Conservation (phyloP, 352 stramenopile genomes). For the Phytopythium kandeliae region DNA sequence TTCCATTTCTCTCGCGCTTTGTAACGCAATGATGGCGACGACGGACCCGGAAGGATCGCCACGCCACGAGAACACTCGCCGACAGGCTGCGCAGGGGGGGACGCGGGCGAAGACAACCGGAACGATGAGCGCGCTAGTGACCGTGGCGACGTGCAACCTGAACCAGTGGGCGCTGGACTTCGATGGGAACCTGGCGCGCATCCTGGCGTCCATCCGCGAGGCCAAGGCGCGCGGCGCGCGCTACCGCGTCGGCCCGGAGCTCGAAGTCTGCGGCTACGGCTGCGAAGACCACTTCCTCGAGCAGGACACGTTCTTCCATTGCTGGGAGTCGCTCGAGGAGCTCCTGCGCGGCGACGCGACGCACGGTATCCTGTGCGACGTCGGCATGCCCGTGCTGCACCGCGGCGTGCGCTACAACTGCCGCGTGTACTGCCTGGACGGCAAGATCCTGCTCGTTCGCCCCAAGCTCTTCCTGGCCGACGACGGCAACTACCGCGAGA, state of each 20-base stretch:
- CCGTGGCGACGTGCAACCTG: conserved; percentile 97
- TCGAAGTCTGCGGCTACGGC: conserved; percentile 98
- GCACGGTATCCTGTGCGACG: conserved; percentile 95
- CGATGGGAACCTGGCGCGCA: conserved; percentile 95
- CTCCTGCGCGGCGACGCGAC: conserved; percentile 88
- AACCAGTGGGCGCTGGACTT: conserved; percentile 99
- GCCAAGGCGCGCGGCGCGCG: conserved; percentile 83
- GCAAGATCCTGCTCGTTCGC: conserved; percentile 94
- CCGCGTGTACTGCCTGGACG: conserved; percentile 92
- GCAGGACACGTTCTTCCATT: conserved; percentile 97
- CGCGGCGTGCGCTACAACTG: conserved; percentile 97
- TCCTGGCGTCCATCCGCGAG: conserved; percentile 85
- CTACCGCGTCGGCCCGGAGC: conserved; percentile 95
- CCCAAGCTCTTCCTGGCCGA: conserved; percentile 94
- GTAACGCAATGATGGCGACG: too few relatives aligned
- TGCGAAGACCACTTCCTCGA: conserved; percentile 99
- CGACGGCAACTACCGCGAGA: conserved; percentile 98
- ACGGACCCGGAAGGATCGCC: too few relatives aligned
- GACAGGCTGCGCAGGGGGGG: too few relatives aligned
- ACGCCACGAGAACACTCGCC: too few relatives aligned
- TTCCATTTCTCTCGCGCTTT: too few relatives aligned
- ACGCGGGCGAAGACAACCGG: too few relatives aligned
- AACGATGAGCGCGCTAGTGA: conserved; percentile 84
- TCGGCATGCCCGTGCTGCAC: conserved; percentile 97
- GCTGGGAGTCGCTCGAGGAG: conserved; percentile 92